phyloP scores from a whole-genome alignment of 805 yeast species.

The Candida lessepsii region DNA sequence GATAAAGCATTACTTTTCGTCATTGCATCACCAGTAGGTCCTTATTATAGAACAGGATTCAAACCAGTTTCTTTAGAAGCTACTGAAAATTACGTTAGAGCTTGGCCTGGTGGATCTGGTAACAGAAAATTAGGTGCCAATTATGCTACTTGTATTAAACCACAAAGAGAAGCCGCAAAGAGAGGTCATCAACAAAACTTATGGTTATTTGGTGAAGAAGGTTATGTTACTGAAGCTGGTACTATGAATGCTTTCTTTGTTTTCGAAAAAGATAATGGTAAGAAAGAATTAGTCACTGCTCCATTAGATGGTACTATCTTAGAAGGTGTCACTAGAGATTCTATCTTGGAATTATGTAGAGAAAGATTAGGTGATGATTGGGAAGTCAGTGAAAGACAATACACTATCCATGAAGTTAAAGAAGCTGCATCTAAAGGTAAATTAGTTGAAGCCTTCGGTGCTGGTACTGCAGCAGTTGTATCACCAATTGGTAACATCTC shows the following conservation, averaged over 20 bases:
- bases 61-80: constrained; percentile 94
- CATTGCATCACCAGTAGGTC: constrained; percentile 95
- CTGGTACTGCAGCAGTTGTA: constrained; percentile 98
- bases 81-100: constrained; percentile 93
- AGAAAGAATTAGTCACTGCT: constrained; percentile 90
- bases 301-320: constrained; percentile 96
- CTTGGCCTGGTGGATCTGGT: constrained; percentile 99
- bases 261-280: constrained; percentile 77
- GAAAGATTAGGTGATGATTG: constrained; percentile 78
- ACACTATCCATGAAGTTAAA: constrained; percentile 75
- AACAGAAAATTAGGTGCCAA: constrained; percentile 95
- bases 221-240: constrained; percentile 90
- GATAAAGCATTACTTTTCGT: constrained; percentile 78
- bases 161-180: constrained; percentile 84
- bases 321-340: constrained; percentile 95
- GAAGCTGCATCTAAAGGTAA: constrained; percentile 78
- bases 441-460: constrained; percentile 90
- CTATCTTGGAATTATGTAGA: constrained; percentile 74
- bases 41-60: constrained; percentile 87
- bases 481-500: constrained; percentile 89
- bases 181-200: constrained; percentile 95
- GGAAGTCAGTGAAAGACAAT: constrained; percentile 81
- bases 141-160: constrained; percentile 93
- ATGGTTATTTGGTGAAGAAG: constrained; percentile 93
- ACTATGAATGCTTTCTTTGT: constrained; percentile 95